These are phyloP conservation scores for Zhuliangozyma blackwelliae DNA, from an alignment of 1,139 yeast genomes.

Conservation along the genomic window DNA sequence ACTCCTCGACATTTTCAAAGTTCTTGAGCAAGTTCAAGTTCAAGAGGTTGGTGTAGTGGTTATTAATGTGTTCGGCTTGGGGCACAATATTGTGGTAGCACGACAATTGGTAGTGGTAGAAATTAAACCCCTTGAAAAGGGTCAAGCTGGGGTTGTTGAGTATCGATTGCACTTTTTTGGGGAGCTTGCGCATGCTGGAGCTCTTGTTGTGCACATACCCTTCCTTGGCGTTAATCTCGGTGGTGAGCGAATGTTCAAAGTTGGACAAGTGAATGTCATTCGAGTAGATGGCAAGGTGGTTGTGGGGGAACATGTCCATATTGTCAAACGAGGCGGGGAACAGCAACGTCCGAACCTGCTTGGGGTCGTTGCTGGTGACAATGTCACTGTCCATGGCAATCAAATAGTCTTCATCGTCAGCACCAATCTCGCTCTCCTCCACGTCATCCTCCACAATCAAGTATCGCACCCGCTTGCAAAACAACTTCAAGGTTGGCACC, in stretches of 20 bases:
- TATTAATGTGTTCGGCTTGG: constrained; percentile 21
- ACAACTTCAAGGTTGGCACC: constrained; percentile 45
- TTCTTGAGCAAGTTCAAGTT: constrained; percentile 38
- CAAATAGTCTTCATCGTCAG: constrained; percentile 33
- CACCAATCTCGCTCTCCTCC: constrained; percentile 1
- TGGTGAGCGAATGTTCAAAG: constrained; percentile 27
- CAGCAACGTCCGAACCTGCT: constrained; percentile 14
- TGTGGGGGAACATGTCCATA: constrained; percentile 36
- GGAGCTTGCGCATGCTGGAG: constrained; percentile 24
- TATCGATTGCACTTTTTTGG: constrained; percentile 33
- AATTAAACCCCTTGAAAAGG: constrained; percentile 31
- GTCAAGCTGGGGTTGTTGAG: constrained; percentile 30
- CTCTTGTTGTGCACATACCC: constrained; percentile 21
- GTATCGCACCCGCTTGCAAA: constrained; percentile 49
- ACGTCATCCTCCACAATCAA: constrained; percentile 19
- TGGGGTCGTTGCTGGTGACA: constrained; percentile 27
- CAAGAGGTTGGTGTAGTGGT: constrained; percentile 36
- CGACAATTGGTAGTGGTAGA: constrained; percentile 39
- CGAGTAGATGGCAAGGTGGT: constrained; percentile 29
- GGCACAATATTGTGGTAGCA: constrained; percentile 40
- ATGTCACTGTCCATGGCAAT: constrained; percentile 33
- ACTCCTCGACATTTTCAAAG: constrained; percentile 32
- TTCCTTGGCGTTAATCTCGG: constrained; percentile 24
- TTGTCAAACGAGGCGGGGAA: constrained; percentile 9
- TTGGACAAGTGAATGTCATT: constrained; percentile 37